These are phyloP conservation scores for Decorospora gaudefroyi DNA, from an alignment of 2,329 filamentous ascomycete species.

Conservation along the genomic window DNA sequence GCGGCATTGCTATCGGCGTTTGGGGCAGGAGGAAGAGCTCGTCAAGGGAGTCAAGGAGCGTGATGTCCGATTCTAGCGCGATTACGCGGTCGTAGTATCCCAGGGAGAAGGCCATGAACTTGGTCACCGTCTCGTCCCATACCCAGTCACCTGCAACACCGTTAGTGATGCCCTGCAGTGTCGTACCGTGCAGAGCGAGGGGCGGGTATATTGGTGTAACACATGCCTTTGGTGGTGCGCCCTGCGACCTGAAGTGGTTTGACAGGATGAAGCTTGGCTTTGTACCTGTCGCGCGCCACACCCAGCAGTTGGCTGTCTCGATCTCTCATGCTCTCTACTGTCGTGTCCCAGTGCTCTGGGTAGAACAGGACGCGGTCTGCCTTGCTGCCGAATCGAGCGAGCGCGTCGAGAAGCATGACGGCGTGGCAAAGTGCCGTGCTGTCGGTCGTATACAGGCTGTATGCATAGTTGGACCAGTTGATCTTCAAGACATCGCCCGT, in stretches of 20 bases:
- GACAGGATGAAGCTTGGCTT: conserved; percentile 56
- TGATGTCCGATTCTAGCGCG: conserved; percentile 66
- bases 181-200: conserved; percentile 8
- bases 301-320: conserved; percentile 54
- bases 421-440: conserved; percentile 51
- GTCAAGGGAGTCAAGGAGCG: conserved; percentile 66
- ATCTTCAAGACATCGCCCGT: conserved; percentile 22
- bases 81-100: conserved; percentile 64
- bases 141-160: conserved; percentile 45
- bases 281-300: conserved; percentile 56
- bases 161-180: conserved; percentile 21
- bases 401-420: conserved; percentile 52
- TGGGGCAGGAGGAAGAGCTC: conserved; percentile 70
- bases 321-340: conserved; percentile 34
- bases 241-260: conserved; percentile 47
- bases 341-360: conserved; percentile 48
- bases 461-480: conserved; percentile 50
- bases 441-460: conserved; percentile 52
- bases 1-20: conserved; percentile 67
- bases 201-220: conserved; percentile 16
- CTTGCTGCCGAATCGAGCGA: conserved; percentile 50
- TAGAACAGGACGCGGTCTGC: conserved; percentile 55
- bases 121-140: conserved; percentile 69
- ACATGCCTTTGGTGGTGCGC: conserved; percentile 39
- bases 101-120: conserved; percentile 70